phyloP scores from a whole-genome alignment of 1,284 basidiomycete species.

The Tilletiopsis washingtonensis region DNA sequence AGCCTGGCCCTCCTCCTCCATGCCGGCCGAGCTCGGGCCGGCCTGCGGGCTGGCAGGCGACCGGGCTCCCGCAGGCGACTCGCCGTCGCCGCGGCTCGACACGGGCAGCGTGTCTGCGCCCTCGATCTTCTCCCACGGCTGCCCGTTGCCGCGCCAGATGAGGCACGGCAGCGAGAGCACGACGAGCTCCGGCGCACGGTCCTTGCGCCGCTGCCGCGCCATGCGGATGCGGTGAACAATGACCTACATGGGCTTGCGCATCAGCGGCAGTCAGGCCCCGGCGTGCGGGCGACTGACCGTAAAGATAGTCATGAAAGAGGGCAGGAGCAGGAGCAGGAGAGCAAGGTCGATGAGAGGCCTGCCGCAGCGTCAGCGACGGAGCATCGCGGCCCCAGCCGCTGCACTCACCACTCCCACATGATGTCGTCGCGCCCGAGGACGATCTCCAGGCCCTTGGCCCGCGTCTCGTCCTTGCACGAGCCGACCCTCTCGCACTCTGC shows the following conservation, averaged over 20 bases:
- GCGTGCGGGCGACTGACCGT: too few relatives aligned
- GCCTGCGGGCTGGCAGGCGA: not conserved
- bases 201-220: conserved; percentile 31
- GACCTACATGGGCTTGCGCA: too few relatives aligned
- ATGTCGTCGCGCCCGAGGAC: conserved; percentile 37
- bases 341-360: conserved; percentile 41
- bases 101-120: conserved; percentile 9
- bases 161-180: conserved; percentile 39
- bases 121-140: conserved; percentile 39
- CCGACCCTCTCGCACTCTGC: not conserved
- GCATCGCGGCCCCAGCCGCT: too few relatives aligned
- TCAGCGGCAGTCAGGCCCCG: too few relatives aligned
- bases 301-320: conserved; percentile 39
- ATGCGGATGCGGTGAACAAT: conserved; percentile 35
- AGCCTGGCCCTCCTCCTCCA: not conserved
- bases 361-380: too few relatives aligned
- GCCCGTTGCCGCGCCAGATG: conserved; percentile 37
- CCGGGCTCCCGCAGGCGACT: not conserved
- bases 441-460: conserved; percentile 27
- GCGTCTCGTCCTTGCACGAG: not conserved
- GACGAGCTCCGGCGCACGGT: conserved; percentile 38
- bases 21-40: not conserved
- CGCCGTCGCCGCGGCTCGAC: not conserved
- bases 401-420: conserved; percentile 41
- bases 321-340: conserved; percentile 39